Percentiles rank a stretch among this genome's conserved stretches.
Conservation (phyloP, 768 basidiomycete genomes). For the Megacollybia marginata region DNA sequence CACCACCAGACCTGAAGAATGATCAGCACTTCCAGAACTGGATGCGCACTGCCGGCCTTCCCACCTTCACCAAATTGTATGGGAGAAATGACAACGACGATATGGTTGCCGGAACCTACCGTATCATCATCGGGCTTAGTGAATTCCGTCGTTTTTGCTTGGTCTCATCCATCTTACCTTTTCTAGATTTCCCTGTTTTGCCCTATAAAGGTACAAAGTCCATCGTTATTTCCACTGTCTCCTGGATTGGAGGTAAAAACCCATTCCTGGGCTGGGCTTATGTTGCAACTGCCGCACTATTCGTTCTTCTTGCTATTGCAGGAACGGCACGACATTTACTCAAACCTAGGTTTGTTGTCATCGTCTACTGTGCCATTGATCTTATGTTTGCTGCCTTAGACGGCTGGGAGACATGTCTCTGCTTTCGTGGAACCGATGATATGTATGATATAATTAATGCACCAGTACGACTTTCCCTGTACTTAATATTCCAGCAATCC, state of each 20-base stretch:
- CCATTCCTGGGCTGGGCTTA: slow-evolving; percentile 99
- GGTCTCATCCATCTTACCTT: slow-evolving; percentile 4
- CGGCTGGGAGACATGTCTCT: slow-evolving; percentile 84
- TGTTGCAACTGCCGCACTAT: slow-evolving; percentile 80
- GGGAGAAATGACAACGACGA: slow-evolving; percentile 79
- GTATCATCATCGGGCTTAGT: slow-evolving; percentile 78
- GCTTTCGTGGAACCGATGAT: slow-evolving; percentile 73
- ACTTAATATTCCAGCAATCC: too few species aligned
- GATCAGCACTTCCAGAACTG: slow-evolving; percentile 98
- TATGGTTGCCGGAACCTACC: slow-evolving; percentile 69
- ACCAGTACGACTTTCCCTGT: background rate
- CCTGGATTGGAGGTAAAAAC: slow-evolving; percentile 98
- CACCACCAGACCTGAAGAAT: slow-evolving; percentile 61
- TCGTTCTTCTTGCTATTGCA: slow-evolving; percentile 78
- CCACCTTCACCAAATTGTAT: slow-evolving; percentile 94
- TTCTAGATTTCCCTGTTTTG: slow-evolving; percentile 86
- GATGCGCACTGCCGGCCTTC: slow-evolving; percentile 98
- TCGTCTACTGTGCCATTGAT: background rate
- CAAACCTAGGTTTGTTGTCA: slow-evolving; percentile 67
- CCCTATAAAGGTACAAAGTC: slow-evolving; percentile 94
- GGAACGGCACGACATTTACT: slow-evolving; percentile 91
- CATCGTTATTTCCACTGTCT: slow-evolving; percentile 92
- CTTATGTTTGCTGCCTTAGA: slow-evolving; percentile 26
- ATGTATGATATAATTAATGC: slow-evolving; percentile 1
- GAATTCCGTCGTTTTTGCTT: slow-evolving; percentile 23